Evolutionary conservation across 176 grass and related monocot genomes (phyloP), one percentile per base, ranked within the genome.

Genomic region (Lolium multiflorum): DNA sequence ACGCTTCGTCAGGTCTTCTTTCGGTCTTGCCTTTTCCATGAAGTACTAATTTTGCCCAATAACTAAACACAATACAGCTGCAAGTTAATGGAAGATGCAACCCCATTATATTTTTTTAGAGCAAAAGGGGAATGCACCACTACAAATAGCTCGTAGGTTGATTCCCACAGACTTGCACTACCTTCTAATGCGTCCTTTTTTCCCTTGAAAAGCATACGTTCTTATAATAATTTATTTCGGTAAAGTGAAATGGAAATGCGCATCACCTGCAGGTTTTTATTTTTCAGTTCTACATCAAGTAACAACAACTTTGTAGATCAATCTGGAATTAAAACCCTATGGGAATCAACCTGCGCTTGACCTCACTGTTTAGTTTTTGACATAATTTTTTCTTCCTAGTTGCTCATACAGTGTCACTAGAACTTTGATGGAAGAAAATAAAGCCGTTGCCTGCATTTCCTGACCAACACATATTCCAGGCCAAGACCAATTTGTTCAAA

Each of bases 91-190:
- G 80, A 63, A 21, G 50, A 60, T 76, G 83, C 80, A 87, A 61
- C 80, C 56, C 41, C 80, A 6, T 56, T 18, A 2, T 35, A 20
- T 76, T 55, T 37, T 17, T 31, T 76, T 35, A 76, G 8, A 55
- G 35, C 9, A 15, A 56, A 55, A 76, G 83, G 83, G 69, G 28
- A 61, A 68, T 80, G 83, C 75, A 87, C 83, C 89, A 63, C 67
- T 84, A 46, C 79, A 73, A 81, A 71, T 83, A 87, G 74, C 84
- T 89, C 68, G 16, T 84, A 83, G 80, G 17, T 70, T 81, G 91
- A 87, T 92, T 80, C 84, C 83, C 80, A 82, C 49, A 68, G 44
- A 80, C 75, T 12, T 63, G 51, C 6, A 69, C 83, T 92, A 86
- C 13, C 83, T 81, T 71, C 68, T 89, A 81, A 75, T 20, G 26